phyloP scores from a whole-genome alignment of 106 monocot species.

The Hemerocallis citrina region DNA sequence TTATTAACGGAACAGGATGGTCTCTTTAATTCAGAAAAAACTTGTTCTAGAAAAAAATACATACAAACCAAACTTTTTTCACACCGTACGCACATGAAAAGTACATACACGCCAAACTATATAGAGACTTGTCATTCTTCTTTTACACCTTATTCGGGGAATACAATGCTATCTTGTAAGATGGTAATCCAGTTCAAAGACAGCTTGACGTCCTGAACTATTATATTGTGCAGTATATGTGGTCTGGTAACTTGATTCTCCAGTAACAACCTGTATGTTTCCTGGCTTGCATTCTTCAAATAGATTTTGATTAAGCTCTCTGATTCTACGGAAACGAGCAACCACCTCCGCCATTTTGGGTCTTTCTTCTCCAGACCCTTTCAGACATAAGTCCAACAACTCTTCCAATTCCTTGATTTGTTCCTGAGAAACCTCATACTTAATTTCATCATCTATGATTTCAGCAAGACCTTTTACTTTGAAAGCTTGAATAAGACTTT shows the following conservation, averaged over 20 bases:
- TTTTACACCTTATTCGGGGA: no score
- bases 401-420: background rate
- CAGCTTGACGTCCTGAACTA: background rate
- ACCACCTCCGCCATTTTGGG: background rate
- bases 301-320: background rate
- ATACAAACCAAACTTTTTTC: no score
- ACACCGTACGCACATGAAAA: no score
- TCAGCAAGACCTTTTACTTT: background rate
- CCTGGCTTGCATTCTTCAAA: background rate
- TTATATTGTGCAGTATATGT: background rate
- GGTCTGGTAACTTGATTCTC: background rate
- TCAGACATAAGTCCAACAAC: background rate
- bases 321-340: background rate
- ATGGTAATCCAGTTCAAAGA: background rate
- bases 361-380: background rate
- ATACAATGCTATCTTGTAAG: background rate
- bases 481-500: background rate
- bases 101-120: no score
- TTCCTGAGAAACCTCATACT: background rate
- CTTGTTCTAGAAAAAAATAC: no score
- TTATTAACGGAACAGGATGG: no score
- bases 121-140: no score
- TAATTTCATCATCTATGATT: conserved; percentile 1
- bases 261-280: background rate
- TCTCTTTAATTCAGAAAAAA: no score